phyloP scores from a whole-genome alignment of 225 moss, liverwort and hornwort species.

The Rhytidiadelphus loreus region DNA sequence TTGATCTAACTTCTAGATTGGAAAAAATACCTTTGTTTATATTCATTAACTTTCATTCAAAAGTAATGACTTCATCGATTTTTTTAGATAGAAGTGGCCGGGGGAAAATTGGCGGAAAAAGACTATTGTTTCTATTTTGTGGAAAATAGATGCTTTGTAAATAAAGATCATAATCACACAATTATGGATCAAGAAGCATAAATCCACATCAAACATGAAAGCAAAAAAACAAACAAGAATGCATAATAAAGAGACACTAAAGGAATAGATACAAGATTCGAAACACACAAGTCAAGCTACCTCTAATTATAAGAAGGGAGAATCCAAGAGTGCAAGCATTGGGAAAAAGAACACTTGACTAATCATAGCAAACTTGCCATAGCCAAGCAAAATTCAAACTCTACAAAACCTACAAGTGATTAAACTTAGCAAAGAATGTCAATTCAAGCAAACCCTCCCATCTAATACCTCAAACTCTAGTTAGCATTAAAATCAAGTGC shows the following conservation, averaged over 20 bases:
- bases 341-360: too few species aligned
- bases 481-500: background rate
- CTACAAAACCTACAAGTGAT: background rate
- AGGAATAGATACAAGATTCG: background rate
- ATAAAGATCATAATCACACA: background rate
- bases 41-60: background rate
- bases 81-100: too few species aligned
- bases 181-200: background rate
- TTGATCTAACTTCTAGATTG: background rate
- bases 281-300: fast-evolving
- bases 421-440: background rate
- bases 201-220: background rate
- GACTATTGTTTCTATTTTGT: fast-evolving
- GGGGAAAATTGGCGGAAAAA: fast-evolving
- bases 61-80: background rate
- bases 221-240: background rate
- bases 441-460: background rate
- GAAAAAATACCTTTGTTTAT: too few species aligned
- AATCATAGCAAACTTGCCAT: background rate
- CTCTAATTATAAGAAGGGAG: fast-evolving
- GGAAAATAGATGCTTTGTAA: fast-evolving
- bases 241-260: background rate
- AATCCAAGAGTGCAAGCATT: background rate
- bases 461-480: background rate
- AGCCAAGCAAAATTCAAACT: background rate